These are phyloP conservation scores for Gnetum montanum DNA, from an alignment of 75 land plant genomes.

Conservation along the genomic window DNA sequence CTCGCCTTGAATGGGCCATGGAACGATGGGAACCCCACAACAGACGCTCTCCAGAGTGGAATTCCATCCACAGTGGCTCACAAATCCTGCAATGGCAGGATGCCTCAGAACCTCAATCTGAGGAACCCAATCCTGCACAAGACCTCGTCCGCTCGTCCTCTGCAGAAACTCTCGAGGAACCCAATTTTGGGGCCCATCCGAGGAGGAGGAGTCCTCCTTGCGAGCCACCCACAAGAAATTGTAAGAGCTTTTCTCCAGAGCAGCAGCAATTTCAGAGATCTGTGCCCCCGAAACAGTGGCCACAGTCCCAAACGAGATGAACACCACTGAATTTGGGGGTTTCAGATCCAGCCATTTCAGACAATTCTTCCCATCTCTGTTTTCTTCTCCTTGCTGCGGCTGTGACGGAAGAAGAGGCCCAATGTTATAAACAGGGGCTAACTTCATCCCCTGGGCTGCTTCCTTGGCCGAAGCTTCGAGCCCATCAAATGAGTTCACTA, in stretches of 20 bases:
- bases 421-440: too few species aligned
- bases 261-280: constrained; percentile 24
- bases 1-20: constrained; percentile 35
- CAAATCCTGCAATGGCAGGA: constrained; percentile 20
- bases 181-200: constrained; percentile 5
- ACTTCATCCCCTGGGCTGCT: too few species aligned
- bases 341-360: constrained; percentile 21
- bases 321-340: constrained; percentile 14
- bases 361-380: too few species aligned
- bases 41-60: constrained; percentile 35
- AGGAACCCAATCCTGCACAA: constrained; percentile 21
- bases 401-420: too few species aligned
- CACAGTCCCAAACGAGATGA: constrained; percentile 33
- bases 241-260: constrained; percentile 15
- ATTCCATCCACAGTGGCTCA: constrained; percentile 48
- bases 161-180: constrained; percentile 3
- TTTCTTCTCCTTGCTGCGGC: too few species aligned
- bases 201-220: constrained; percentile 15
- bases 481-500: neutral
- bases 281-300: constrained; percentile 11
- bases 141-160: constrained; percentile 9
- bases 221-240: constrained; percentile 26
- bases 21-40: constrained; percentile 36
- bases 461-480: too few species aligned
- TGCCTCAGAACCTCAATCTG: constrained; percentile 20